Base-by-base conservation (phyloP, 2,329 filamentous ascomycete species). In the Alternaria atra region DNA sequence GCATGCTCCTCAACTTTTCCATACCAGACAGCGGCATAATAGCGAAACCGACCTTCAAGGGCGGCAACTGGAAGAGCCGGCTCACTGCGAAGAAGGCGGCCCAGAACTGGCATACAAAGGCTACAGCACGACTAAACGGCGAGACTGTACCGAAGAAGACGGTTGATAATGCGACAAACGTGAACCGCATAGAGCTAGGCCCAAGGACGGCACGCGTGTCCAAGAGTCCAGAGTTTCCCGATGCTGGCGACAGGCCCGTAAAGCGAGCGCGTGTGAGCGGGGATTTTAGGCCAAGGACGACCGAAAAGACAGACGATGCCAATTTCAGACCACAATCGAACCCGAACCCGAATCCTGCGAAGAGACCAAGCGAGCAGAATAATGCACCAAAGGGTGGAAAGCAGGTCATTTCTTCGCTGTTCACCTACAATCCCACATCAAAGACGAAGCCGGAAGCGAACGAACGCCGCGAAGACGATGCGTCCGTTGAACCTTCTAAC, bases 1-100 rank as follows among this genome's bases (percentile, higher is more conserved):
- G 93, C 69, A 91, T 99, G 88, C 86, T 97, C 58, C 84, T 98
- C 76, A 98, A 98, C 73, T 97, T 98, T 77, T 89, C 93, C 71
- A 83, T 97, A 58, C 86, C 87, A 29, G 89, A 92, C 62, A 86
- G 83, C 17, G 86, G 90, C 12, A 77, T 92, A 55, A 85, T 89
- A 61, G 83, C 86, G 85, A 84, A 84, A 68, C 80, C 84, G 4
- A 85, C 82, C 55, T 92, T 96, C 79, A 95, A 91, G 77, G 95
- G 95, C 69, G 95, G 95, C n/a, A 87, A 88, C 71, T 99, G 95
- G 95, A 91, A 91, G 75, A 94, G 97, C 76, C 87, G 95, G 64
- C 85, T 94, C 61, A 90, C 89, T 57, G 93, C 93, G 35, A 91
- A 93, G 80, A 91, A 91, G 78, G 84, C 85, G 61, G 84, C 85